A percentile compares a stretch with the other conserved stretches of the same genome.
Conservation (phyloP, 805 yeast genomes). For the Clavispora fructus region DNA sequence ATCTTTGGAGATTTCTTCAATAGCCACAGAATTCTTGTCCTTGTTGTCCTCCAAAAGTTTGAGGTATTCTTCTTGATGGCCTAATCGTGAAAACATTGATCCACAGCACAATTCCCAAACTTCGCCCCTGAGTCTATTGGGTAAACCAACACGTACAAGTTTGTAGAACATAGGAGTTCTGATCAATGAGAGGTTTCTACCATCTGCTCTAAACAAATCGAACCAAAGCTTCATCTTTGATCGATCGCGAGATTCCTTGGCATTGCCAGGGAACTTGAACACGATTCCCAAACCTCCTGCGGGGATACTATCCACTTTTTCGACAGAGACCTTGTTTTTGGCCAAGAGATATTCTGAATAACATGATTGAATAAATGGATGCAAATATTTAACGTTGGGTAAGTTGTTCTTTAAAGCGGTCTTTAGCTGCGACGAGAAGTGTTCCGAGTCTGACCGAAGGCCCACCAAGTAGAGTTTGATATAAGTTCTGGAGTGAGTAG, state of each 20-base stretch:
- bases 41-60: slow-evolving; percentile 54
- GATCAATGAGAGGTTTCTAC: slow-evolving; percentile 74
- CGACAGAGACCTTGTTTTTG: slow-evolving; percentile 45
- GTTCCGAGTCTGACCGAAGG: slow-evolving; percentile 70
- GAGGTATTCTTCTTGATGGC: slow-evolving; percentile 55
- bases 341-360: slow-evolving; percentile 81
- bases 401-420: slow-evolving; percentile 57
- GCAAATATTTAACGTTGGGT: slow-evolving; percentile 54
- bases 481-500: slow-evolving; percentile 59
- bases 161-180: slow-evolving; percentile 75
- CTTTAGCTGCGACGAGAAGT: slow-evolving; percentile 67
- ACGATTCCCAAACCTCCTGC: slow-evolving; percentile 81
- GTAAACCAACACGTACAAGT: slow-evolving; percentile 84
- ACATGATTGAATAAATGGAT: slow-evolving; percentile 61
- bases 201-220: slow-evolving; percentile 78
- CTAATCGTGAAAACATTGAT: slow-evolving; percentile 67
- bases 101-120: slow-evolving; percentile 93
- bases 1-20: slow-evolving; percentile 96
- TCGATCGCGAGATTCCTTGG: slow-evolving; percentile 70
- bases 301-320: slow-evolving; percentile 50
- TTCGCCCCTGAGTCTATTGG: slow-evolving; percentile 93
- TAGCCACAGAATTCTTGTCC: slow-evolving; percentile 70
- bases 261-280: slow-evolving; percentile 87
- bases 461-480: slow-evolving; percentile 74
- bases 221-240: slow-evolving; percentile 90